A percentile compares a stretch with the other conserved stretches of the same genome.
These are phyloP conservation scores for Pleodorina starrii DNA, from an alignment of 139 green algal species.

Conservation along the genomic window DNA sequence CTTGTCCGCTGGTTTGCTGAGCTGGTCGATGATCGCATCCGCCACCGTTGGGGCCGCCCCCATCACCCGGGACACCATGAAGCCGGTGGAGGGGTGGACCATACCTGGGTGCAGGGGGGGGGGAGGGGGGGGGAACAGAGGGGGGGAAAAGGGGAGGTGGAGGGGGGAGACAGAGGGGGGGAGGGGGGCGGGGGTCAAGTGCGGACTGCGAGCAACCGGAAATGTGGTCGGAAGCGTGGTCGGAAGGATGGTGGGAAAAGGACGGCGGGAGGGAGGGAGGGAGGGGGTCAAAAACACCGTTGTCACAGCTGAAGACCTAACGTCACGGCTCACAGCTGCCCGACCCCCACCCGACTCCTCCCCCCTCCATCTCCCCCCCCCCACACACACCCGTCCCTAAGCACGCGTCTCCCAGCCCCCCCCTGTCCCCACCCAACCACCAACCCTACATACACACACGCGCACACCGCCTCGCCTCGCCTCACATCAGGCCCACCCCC, in stretches of 20 bases:
- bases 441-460: neutral
- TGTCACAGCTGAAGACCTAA: too few species aligned
- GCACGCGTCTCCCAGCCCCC: too few species aligned
- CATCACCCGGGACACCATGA: conserved; percentile 95
- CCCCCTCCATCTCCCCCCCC: too few species aligned
- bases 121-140: neutral
- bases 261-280: too few species aligned
- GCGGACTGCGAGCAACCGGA: too few species aligned
- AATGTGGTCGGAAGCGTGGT: too few species aligned
- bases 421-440: too few species aligned
- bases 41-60: conserved; percentile 87
- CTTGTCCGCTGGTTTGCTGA: conserved; percentile 67
- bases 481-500: neutral
- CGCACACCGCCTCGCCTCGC: neutral
- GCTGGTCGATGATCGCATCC: conserved; percentile 86
- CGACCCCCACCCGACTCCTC: too few species aligned
- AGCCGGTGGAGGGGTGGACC: conserved; percentile 95
- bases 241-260: neutral
- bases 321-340: too few species aligned
- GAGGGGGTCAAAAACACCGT: too few species aligned
- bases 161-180: neutral
- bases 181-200: too few species aligned
- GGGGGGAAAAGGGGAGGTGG: neutral
- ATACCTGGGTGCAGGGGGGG: conserved; percentile 66
- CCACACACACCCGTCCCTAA: too few species aligned